A percentile compares a stretch with the other conserved stretches of the same genome.
phyloP scores from a whole-genome alignment of 768 basidiomycete genomes.

The Rhodotorula kratochvilovae region DNA sequence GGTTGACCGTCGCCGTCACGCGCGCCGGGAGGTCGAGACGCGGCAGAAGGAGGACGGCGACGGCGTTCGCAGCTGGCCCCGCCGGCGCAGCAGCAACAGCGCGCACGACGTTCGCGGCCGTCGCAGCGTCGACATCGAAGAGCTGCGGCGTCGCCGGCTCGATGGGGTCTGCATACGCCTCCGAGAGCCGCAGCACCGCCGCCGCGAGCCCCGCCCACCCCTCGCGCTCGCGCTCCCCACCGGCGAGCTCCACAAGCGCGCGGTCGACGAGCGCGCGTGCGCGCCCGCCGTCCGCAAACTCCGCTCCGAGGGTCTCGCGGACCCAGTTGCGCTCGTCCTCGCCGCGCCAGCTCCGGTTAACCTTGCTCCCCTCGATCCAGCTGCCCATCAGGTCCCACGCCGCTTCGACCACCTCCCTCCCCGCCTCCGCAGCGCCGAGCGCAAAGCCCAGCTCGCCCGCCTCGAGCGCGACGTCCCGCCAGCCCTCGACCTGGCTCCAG shows the following conservation, averaged over 20 bases:
- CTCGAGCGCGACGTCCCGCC: conserved; percentile 60
- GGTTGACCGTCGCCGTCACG: neutral
- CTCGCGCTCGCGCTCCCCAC: conserved; percentile 5
- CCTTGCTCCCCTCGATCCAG: conserved; percentile 70
- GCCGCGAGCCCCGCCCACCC: conserved; percentile 11
- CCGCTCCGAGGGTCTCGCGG: neutral
- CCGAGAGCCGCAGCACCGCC: conserved; percentile 13
- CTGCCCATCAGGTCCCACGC: conserved; percentile 59
- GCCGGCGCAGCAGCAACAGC: neutral
- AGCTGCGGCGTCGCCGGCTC: conserved; percentile 18
- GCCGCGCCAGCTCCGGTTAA: conserved; percentile 68
- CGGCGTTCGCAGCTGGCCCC: neutral
- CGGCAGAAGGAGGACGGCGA: conserved; percentile 3
- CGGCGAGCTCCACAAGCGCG: neutral
- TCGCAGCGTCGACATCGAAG: conserved; percentile 1
- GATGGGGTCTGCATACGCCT: conserved; percentile 14
- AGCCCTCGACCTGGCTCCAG: conserved; percentile 80
- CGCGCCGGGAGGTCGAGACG: neutral
- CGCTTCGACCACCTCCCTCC: conserved; percentile 40
- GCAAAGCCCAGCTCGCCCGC: conserved; percentile 52
- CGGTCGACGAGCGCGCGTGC: neutral
- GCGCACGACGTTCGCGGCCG: neutral
- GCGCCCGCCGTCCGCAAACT: neutral
- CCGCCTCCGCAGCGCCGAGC: neutral
- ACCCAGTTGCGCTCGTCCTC: conserved; percentile 57